Evolutionary conservation across 1,139 yeast species (phyloP), one percentile per base, ranked within the genome.

Genomic region (Saccharomyces uvarum): DNA sequence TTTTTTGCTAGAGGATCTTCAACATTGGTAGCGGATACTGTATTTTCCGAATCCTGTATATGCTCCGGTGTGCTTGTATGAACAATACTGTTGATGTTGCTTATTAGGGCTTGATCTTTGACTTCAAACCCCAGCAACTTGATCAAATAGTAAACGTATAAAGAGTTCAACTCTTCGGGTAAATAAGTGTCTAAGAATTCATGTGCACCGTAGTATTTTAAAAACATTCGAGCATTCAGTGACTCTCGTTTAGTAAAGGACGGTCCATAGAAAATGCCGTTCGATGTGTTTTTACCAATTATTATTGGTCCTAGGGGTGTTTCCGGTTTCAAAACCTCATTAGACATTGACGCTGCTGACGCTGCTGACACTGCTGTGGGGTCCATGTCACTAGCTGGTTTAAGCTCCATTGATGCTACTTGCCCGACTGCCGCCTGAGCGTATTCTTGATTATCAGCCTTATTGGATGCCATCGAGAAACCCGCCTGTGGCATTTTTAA

Each of bases 201-300:
- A 60, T 77, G 70, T 31, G 81, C 76, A 0, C 96, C 96, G 56
- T 80, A 70, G 16, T 73, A 69, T 64, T 86, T 86, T 53, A 89
- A 70, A 61, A 67, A 82, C 55, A 75, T 73, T 55, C 95, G 76
- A 1, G 89, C 83, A 56, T 78, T 73, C 16, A 75, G 66, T 7
- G 78, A 71, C 41, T 74, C 73, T 33, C 75, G 77, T 52, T 73
- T 76, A 0, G 78, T 66, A 44, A 75, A 66, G 3, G 56, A 53
- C 0, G 76, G 76, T 14, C 71, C 59, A 2, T 63, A 57, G 62
- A 70, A 73, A 54, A 68, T 67, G 1, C 72, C 71, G 7, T 68
- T 66, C 0, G 53, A 51, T 11, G 56, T 47, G 53, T 66, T 61
- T 32, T 56, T 61, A 14, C 61, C 62, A 33, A 70, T 60, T 3